phyloP scores from a whole-genome alignment of 2,329 filamentous ascomycete species.

The Fusarium chlamydosporum region DNA sequence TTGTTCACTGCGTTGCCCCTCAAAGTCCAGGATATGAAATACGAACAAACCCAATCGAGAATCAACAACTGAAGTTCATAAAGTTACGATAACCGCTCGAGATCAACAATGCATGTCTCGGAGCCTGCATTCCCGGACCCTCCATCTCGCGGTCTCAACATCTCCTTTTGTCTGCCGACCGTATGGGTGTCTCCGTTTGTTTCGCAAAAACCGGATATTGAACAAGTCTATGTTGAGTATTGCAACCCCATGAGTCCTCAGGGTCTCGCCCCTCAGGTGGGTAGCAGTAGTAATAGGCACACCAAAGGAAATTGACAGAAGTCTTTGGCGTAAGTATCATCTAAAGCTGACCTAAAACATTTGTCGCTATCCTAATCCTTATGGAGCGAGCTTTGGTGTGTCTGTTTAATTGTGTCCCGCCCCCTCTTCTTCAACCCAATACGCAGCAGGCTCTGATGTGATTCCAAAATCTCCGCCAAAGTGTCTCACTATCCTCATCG shows the following conservation, averaged over 20 bases:
- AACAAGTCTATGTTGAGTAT: conserved; percentile 12
- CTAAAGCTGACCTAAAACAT: too few relatives aligned
- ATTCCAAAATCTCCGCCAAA: conserved; percentile 24
- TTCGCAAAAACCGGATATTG: conserved; percentile 29
- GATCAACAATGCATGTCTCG: conserved; percentile 44
- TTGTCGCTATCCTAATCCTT: too few relatives aligned
- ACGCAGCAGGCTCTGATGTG: conserved; percentile 13
- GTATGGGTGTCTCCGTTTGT: conserved; percentile 17
- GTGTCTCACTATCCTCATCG: conserved; percentile 38
- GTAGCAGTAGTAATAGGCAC: too few relatives aligned
- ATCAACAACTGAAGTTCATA: neutral
- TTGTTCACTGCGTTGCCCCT: conserved; percentile 6
- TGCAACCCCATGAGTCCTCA: conserved; percentile 24
- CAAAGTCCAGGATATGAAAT: neutral
- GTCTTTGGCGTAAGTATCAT: too few relatives aligned
- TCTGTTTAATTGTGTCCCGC: too few relatives aligned
- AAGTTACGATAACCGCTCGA: conserved; percentile 30
- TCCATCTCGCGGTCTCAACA: conserved; percentile 37
- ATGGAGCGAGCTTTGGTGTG: too few relatives aligned
- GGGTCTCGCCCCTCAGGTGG: conserved; percentile 12
- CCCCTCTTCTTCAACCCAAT: neutral
- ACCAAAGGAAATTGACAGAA: too few relatives aligned
- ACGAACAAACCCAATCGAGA: neutral
- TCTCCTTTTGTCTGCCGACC: conserved; percentile 10
- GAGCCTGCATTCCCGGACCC: conserved; percentile 33